These are phyloP conservation scores for Podila minutissima DNA, from an alignment of 192 early-diverging fungal genomes.

Conservation along the genomic window DNA sequence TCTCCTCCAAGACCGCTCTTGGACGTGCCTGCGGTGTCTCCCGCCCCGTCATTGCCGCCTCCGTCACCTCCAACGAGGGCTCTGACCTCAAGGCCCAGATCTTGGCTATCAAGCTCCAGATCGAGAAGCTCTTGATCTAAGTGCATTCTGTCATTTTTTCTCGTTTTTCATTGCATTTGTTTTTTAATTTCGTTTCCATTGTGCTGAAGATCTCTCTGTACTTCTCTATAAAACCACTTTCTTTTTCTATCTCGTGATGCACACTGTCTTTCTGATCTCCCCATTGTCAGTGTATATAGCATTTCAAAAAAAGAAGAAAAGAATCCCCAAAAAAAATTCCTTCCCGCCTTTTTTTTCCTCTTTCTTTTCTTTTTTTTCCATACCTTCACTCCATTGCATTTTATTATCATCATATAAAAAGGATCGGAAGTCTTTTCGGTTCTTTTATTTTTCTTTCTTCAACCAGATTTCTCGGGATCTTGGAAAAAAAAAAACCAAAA, in stretches of 20 bases:
- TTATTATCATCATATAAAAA: neutral
- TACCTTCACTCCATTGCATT: conserved; percentile 7
- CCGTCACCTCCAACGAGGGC: conserved; percentile 97
- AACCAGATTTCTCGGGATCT: conserved; percentile 24
- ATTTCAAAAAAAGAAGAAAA: conserved; percentile 4
- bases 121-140: conserved; percentile 95
- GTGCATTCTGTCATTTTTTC: neutral
- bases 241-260: conserved; percentile 22
- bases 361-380: conserved; percentile 6
- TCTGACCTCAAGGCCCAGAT: conserved; percentile 96
- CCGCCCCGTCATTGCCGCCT: conserved; percentile 90
- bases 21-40: conserved; percentile 98
- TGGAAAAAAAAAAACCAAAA: conserved; percentile 13
- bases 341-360: neutral
- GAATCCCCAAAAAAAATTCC: conserved; percentile 3
- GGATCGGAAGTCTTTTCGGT: neutral
- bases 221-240: neutral
- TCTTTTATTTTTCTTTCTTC: conserved; percentile 10
- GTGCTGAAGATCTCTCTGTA: conserved; percentile 23
- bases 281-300: neutral
- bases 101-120: conserved; percentile 86
- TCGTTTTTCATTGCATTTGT: neutral
- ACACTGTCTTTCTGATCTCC: conserved; percentile 16
- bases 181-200: neutral
- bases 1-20: conserved; percentile 95